A percentile compares a stretch with the other conserved stretches of the same genome.
phyloP scores from a whole-genome alignment of 2,329 filamentous ascomycete genomes.

The Fusarium cyanostomum region DNA sequence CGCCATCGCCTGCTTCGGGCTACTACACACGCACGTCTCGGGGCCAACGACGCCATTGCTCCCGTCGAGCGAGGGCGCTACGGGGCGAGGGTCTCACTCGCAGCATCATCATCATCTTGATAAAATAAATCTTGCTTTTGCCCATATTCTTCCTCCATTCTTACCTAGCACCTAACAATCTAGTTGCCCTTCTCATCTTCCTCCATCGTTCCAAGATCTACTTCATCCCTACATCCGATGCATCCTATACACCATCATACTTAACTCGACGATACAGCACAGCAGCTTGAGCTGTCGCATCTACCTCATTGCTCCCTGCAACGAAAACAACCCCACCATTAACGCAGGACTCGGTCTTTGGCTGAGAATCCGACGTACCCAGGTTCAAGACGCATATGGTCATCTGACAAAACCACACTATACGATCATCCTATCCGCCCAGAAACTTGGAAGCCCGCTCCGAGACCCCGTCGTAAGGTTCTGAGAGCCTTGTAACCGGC shows the following conservation, averaged over 20 bases:
- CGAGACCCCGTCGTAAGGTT: conserved; percentile 8
- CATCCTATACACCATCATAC: conserved; percentile 14
- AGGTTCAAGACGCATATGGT: conserved; percentile 12
- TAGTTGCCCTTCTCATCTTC: background rate
- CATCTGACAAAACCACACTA: conserved; percentile 18
- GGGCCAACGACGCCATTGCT: conserved; percentile 30
- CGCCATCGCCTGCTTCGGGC: conserved; percentile 12
- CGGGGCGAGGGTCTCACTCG: conserved; percentile 25
- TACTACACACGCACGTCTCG: conserved; percentile 17
- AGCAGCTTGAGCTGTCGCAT: conserved; percentile 1
- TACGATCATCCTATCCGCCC: conserved; percentile 15
- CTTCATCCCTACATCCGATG: conserved; percentile 6
- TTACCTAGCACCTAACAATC: background rate
- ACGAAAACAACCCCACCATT: conserved; percentile 20
- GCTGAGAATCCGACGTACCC: conserved; percentile 15
- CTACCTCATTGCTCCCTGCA: conserved; percentile 17
- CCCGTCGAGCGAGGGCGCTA: conserved; percentile 28
- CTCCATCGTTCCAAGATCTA: background rate
- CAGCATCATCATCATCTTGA: conserved; percentile 33
- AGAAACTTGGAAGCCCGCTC: conserved; percentile 17
- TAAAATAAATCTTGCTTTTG: conserved; percentile 37
- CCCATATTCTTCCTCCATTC: conserved; percentile 7
- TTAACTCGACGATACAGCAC: background rate
- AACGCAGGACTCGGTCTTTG: conserved; percentile 18
- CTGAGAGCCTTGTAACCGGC: conserved; percentile 9